A percentile compares a stretch with the other conserved stretches of the same genome.
Evolutionary conservation across 495 filamentous ascomycete genomes (phyloP).

Genomic region (Neurospora tetraspora): DNA sequence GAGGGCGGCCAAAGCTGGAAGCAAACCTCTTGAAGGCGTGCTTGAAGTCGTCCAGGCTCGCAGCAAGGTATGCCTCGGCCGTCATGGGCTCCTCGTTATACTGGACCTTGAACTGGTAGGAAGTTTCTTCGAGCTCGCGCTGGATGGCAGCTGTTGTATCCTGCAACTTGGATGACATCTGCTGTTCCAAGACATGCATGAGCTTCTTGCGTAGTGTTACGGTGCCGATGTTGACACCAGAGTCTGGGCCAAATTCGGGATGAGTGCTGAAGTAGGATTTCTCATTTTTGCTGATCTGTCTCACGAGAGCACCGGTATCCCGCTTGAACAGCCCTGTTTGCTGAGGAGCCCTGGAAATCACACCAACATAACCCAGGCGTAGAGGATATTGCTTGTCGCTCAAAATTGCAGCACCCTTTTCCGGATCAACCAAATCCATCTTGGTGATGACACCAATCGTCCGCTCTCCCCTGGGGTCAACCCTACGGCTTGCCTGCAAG

Average conservation of each 20-base stretch:
- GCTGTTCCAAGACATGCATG: conserved; percentile 94
- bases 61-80: conserved; percentile 91
- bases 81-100: conserved; percentile 95
- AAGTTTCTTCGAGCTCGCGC: conserved; percentile 92
- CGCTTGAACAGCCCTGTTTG: conserved; percentile 69
- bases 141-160: conserved; percentile 83
- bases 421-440: conserved; percentile 92
- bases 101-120: conserved; percentile 98
- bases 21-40: conserved; percentile 93
- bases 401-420: conserved; percentile 66
- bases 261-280: conserved; percentile 79
- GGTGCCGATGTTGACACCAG: conserved; percentile 67
- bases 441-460: conserved; percentile 98
- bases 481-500: conserved; percentile 76
- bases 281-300: conserved; percentile 79
- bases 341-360: conserved; percentile 72
- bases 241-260: conserved; percentile 69
- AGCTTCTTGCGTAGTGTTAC: conserved; percentile 83
- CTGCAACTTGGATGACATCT: conserved; percentile 85
- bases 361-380: conserved; percentile 92
- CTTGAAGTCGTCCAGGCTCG: conserved; percentile 92
- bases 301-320: conserved; percentile 71
- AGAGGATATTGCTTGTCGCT: conserved; percentile 88
- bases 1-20: conserved; percentile 76
- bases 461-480: conserved; percentile 88